Evolutionary conservation across 495 filamentous ascomycete genomes (phyloP), one percentile per base, ranked within the genome.

Genomic region (Aspergillus nidulans): DNA sequence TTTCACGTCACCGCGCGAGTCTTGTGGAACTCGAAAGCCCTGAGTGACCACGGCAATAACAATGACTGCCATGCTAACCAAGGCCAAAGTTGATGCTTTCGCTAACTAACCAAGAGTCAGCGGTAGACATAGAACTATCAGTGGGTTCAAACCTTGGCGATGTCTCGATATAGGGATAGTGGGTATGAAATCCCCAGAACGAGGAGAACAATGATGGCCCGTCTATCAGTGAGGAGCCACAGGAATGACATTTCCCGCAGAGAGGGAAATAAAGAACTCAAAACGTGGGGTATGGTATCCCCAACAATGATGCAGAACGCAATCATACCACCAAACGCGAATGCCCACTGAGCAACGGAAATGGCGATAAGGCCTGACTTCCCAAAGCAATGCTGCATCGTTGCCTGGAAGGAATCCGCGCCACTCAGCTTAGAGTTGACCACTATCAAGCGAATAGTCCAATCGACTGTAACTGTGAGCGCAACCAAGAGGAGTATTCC

Each of bases 261-360:
- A 6, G 81, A 81, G 1, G 95, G 94, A 69, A 92, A 95, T 9
- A 96, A 63, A 10, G 91, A 90, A 16, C 74, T 72, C 59, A 97
- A 64, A 28, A 98, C 94, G 69, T 90, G 89, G 0, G 94, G 94
- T 61, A 98, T 96, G 1, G 89, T 88, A 68, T 98, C 94, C 20
- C 94, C 94, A 21, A 98, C 86, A 67, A 98, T 97, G 53, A 98
- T 89, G 52, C 92, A 94, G 72, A 96, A 98, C 19, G 95, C 95
- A 38, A 97, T 81, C 95, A 97, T 97, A 46, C 95, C 94, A 40
- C 94, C 95, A 70, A 97, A 98, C 43, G 95, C 94, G 79, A 98
- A 98, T 32, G 88, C 89, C 90, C 91, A 97, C 72, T 98, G 94
- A 32, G 94, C 94, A 48, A 83, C 68, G 24, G 83, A 89, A 52